Evolutionary conservation across 1,284 basidiomycete genomes (phyloP).

Genomic region (Mycena citricolor): DNA sequence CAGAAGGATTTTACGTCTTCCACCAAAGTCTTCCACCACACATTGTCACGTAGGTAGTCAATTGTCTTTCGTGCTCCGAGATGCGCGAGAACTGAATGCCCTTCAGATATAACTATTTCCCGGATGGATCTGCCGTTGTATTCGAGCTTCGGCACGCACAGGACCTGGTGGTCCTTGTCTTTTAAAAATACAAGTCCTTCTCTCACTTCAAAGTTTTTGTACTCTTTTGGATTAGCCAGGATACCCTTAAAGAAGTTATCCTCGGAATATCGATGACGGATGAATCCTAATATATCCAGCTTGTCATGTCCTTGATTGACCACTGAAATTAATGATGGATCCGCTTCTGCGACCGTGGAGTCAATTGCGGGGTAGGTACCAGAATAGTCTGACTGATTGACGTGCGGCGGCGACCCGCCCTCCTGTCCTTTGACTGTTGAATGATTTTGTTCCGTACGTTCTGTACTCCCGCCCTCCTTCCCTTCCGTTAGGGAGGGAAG

Average conservation of each 20-base stretch:
- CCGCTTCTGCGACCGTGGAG: not conserved
- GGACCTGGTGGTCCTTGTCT: slow-evolving; percentile 13
- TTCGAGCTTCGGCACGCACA: slow-evolving; percentile 37
- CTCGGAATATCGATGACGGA: slow-evolving; percentile 21
- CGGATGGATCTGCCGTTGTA: slow-evolving; percentile 7
- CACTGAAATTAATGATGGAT: not conserved
- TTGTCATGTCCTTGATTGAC: slow-evolving; percentile 2
- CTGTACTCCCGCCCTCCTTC: slow-evolving; percentile 27
- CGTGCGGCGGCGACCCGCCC: too few species aligned
- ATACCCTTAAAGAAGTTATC: slow-evolving; percentile 30
- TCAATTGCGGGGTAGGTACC: too few species aligned
- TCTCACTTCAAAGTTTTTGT: slow-evolving; percentile 28
- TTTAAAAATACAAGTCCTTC: slow-evolving; percentile 30
- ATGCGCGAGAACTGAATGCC: slow-evolving; percentile 37
- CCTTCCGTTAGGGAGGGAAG: slow-evolving; percentile 22
- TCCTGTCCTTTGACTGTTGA: too few species aligned
- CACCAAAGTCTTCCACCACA: slow-evolving; percentile 37
- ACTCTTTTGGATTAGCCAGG: slow-evolving; percentile 24
- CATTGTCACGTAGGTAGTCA: slow-evolving; percentile 28
- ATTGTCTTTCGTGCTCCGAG: slow-evolving; percentile 39
- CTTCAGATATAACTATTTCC: slow-evolving; percentile 40
- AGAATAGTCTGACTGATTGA: too few species aligned
- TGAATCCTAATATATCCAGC: slow-evolving; percentile 15
- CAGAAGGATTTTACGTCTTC: slow-evolving; percentile 32
- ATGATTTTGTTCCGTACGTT: slow-evolving; percentile 1